These are phyloP conservation scores for Aspergillus egyptiacus DNA, from an alignment of 495 filamentous ascomycete species.

Conservation along the genomic window DNA sequence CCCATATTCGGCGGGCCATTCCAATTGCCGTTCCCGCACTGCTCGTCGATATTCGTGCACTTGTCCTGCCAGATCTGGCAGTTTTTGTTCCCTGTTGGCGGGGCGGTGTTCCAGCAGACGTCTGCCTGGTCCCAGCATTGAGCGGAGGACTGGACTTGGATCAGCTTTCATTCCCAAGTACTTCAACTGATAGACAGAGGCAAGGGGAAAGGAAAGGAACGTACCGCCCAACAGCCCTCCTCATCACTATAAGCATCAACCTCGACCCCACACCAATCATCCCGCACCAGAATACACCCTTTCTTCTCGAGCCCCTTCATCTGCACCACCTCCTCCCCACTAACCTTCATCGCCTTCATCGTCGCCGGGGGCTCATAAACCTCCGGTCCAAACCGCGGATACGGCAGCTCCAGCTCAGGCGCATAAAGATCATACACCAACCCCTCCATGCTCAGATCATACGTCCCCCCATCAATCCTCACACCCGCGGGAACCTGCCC, in stretches of 20 bases:
- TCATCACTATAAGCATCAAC: slow-evolving; percentile 47
- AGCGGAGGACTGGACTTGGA: slow-evolving; percentile 24
- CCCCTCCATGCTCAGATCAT: slow-evolving; percentile 43
- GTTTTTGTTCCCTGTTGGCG: slow-evolving; percentile 49
- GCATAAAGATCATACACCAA: slow-evolving; percentile 60
- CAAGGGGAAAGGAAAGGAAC: slow-evolving; percentile 6
- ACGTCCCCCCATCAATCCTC: slow-evolving; percentile 56
- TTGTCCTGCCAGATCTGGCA: slow-evolving; percentile 57
- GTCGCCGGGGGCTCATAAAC: slow-evolving; percentile 28
- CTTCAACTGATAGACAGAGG: background rate
- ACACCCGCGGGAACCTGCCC: slow-evolving; percentile 43
- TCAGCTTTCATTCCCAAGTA: too few relatives aligned
- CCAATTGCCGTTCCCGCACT: slow-evolving; percentile 43
- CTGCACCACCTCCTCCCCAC: slow-evolving; percentile 15
- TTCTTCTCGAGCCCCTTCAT: slow-evolving; percentile 39
- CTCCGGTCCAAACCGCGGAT: slow-evolving; percentile 54
- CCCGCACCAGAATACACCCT: slow-evolving; percentile 56
- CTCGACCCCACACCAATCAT: slow-evolving; percentile 64
- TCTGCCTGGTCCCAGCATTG: slow-evolving; percentile 54
- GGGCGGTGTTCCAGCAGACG: slow-evolving; percentile 51
- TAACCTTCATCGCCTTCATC: background rate
- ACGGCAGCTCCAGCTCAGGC: slow-evolving; percentile 37
- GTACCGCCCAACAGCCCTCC: slow-evolving; percentile 51
- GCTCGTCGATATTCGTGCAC: slow-evolving; percentile 47
- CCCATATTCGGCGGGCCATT: slow-evolving; percentile 56